Base-by-base conservation (phyloP, 495 filamentous ascomycete genomes). In the Letharia lupina region DNA sequence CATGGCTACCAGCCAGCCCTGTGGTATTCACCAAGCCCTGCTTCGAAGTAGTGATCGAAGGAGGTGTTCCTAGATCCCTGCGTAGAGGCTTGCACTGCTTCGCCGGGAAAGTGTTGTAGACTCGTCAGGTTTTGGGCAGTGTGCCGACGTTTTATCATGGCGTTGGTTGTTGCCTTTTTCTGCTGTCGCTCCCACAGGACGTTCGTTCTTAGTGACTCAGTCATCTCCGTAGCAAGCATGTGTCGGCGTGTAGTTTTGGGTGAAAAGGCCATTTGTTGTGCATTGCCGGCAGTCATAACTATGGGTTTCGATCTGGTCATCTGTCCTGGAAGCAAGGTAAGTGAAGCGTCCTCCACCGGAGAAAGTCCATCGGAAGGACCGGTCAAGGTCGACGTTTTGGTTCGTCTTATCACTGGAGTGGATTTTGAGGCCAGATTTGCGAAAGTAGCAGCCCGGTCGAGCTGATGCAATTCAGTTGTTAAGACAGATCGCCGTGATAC, bases 211-310 rank as follows among this genome's bases (percentile, higher is more conserved):
- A 93, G 80, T 40, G 89, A 91, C 70, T 90, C 88, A 6, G 90
- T 91, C 68, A 99, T 80, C 77, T 99, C 94, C 35, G 91, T 93
- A 44, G 91, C 87, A 64, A 99, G 84, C 94, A 99, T 99, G 76
- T 99, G 96, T 56, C 93, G 84, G 57, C 95, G 86, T 0, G 95
- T 99, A 0, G 95, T 96, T 65, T 91, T 84, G 0, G 94, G 94
- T 10, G 94, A 97, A 47, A 91, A 77, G 7, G 87, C 85, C 31
- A 81, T 82, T 64, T 85, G 85, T 66, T 88, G 86, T 28, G 87
- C 84, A 60, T 83, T 88, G 50, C 89, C 87, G 18, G 85, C 88
- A 42, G 87, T 88, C 80, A 89, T 84, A 72, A 89, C 86, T 72
- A 98, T 97, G 28, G 93, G 93, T 75, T 93, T 92, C 9, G 93